Conservation (phyloP, 768 basidiomycete genomes). For the Collybiopsis confluens region DNA sequence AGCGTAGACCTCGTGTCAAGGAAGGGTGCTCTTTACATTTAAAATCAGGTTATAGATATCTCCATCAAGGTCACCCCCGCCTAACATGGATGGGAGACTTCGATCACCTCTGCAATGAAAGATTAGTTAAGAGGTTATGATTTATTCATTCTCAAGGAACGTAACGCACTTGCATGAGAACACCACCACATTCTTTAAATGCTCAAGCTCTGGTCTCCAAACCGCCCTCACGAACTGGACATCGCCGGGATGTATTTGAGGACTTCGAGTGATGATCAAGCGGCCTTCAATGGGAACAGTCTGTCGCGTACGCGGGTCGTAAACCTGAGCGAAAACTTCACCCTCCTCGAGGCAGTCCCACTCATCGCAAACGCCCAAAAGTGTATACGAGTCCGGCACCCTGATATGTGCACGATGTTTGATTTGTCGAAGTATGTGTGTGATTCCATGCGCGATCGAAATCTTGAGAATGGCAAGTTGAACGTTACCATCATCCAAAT, state of each 20-base stretch:
- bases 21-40: conserved; percentile 25
- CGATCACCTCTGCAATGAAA: conserved; percentile 31
- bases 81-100: conserved; percentile 41
- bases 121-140: not conserved
- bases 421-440: conserved; percentile 45
- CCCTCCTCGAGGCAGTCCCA: conserved; percentile 40
- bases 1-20: not conserved
- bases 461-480: conserved; percentile 28
- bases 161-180: conserved; percentile 41
- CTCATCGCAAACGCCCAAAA: conserved; percentile 52
- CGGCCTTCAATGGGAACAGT: conserved; percentile 28
- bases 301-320: conserved; percentile 24
- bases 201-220: conserved; percentile 30
- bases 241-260: conserved; percentile 51
- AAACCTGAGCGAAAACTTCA: conserved; percentile 42
- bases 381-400: conserved; percentile 40
- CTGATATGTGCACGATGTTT: conserved; percentile 49
- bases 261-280: conserved; percentile 46
- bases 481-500: not conserved
- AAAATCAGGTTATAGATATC: conserved; percentile 48
- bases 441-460: conserved; percentile 32
- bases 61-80: conserved; percentile 53
- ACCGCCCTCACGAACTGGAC: conserved; percentile 37
- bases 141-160: not conserved
- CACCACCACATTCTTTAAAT: conserved; percentile 43